Conservation (phyloP, 345 rosid genomes). For the Fremontodendron californicum region DNA sequence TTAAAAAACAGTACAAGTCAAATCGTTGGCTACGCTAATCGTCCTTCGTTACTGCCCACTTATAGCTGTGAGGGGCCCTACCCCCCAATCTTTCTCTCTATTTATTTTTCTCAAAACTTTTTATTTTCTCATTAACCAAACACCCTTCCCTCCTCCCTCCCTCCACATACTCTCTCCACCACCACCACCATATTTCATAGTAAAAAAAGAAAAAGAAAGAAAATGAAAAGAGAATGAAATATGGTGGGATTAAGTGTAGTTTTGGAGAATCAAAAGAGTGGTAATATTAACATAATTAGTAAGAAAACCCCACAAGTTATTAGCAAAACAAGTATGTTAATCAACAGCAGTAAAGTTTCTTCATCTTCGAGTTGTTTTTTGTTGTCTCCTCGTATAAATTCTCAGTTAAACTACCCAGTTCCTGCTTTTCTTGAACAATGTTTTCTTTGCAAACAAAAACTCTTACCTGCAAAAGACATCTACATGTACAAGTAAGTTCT, state of each 20-base stretch:
- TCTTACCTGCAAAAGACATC: conserved; percentile 71
- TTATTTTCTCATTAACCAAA: not conserved
- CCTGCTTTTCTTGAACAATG: conserved; percentile 61
- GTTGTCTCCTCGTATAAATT: not conserved
- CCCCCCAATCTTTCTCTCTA: conserved; percentile 15
- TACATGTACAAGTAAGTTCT: conserved; percentile 87
- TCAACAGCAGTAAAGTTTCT: conserved; percentile 2
- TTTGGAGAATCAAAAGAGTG: conserved; percentile 43
- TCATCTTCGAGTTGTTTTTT: not conserved
- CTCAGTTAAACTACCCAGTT: conserved; percentile 7
- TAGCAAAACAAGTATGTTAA: conserved; percentile 46
- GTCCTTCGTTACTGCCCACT: conserved; percentile 39
- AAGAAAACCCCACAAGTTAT: conserved; percentile 51
- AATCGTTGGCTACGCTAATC: conserved; percentile 42
- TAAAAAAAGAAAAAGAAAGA: not conserved
- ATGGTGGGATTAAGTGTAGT: conserved; percentile 88
- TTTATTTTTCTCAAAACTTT: conserved; percentile 12
- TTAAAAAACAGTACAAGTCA: conserved; percentile 46
- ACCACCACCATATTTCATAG: not conserved
- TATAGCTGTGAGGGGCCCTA: conserved; percentile 21
- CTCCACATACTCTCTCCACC: not conserved
- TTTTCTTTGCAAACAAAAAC: conserved; percentile 63
- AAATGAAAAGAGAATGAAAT: not conserved
- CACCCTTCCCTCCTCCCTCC: not conserved
- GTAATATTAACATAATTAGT: conserved; percentile 1